Conservation (phyloP, 148 eudicot species). For the Silene uniflora region DNA sequence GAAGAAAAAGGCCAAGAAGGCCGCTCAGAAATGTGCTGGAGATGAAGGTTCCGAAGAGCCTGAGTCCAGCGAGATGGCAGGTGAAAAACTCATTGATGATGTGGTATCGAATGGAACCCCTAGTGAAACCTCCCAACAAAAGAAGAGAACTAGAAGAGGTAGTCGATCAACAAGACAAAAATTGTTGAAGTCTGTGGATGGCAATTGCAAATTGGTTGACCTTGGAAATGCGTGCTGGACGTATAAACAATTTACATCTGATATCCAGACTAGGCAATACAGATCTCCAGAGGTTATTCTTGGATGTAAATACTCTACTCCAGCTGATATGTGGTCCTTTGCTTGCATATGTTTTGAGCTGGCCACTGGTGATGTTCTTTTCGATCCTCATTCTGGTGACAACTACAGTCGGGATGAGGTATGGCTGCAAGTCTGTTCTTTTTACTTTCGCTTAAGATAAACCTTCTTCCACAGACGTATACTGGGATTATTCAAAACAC, state of each 20-base stretch:
- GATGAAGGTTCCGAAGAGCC: conserved; percentile 47
- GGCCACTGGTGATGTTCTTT: conserved; percentile 92
- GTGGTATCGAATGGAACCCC: conserved; percentile 35
- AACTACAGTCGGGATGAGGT: conserved; percentile 94
- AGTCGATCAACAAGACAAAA: conserved; percentile 52
- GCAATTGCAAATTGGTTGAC: conserved; percentile 87
- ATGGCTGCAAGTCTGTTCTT: conserved; percentile 21
- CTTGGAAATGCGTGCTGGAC: conserved; percentile 99
- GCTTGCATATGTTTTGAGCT: conserved; percentile 99
- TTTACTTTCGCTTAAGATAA: not conserved
- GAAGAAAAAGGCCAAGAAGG: conserved; percentile 68
- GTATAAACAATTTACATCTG: conserved; percentile 82
- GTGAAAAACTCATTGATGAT: conserved; percentile 39
- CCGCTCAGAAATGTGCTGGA: conserved; percentile 52
- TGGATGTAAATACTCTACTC: conserved; percentile 83
- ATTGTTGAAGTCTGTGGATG: conserved; percentile 60
- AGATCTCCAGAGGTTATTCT: conserved; percentile 92
- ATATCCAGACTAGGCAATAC: conserved; percentile 94
- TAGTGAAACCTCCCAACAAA: conserved; percentile 32
- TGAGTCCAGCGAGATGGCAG: conserved; percentile 32
- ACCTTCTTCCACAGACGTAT: not conserved
- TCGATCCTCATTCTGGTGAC: conserved; percentile 91
- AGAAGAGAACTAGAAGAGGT: conserved; percentile 52
- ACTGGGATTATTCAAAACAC: not conserved
- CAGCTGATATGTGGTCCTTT: conserved; percentile 95